phyloP scores from a whole-genome alignment of 495 filamentous ascomycete species.

The Penicillium atrosanguineum region DNA sequence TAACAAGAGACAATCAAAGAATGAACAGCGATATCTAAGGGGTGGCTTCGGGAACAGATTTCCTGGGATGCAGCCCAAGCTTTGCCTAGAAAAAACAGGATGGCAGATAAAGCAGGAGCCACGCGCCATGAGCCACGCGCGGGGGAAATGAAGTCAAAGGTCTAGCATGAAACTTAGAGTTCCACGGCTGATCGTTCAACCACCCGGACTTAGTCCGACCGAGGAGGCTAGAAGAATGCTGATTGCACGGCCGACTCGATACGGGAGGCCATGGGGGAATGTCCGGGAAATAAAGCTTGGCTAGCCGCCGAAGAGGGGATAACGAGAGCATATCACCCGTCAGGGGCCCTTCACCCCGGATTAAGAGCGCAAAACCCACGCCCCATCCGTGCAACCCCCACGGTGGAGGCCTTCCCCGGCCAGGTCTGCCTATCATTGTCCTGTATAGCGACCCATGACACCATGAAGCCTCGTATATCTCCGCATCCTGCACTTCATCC shows the following conservation, averaged over 20 bases:
- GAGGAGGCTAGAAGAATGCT: neutral
- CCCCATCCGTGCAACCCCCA: conserved; percentile 1
- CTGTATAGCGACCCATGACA: conserved; percentile 2
- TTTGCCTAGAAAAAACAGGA: neutral
- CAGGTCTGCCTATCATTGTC: conserved; percentile 8
- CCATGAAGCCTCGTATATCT: conserved; percentile 10
- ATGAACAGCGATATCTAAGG: no score
- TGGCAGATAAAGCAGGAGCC: neutral
- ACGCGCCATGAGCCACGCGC: neutral
- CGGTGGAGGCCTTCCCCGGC: conserved; percentile 8
- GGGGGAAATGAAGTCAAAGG: neutral
- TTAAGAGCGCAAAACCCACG: neutral
- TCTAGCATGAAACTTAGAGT: neutral
- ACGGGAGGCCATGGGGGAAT: neutral
- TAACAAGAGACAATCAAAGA: neutral
- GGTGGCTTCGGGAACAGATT: no score
- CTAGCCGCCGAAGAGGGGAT: neutral
- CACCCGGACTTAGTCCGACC: conserved; percentile 1
- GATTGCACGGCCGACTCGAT: neutral
- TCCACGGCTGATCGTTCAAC: conserved; percentile 2
- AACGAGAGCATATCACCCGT: no score
- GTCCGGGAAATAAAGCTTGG: neutral
- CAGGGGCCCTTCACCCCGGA: neutral
- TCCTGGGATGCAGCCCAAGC: neutral
- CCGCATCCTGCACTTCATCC: neutral